These are phyloP conservation scores for Aciculosporium take DNA, from an alignment of 2,329 filamentous ascomycete species.

Conservation along the genomic window DNA sequence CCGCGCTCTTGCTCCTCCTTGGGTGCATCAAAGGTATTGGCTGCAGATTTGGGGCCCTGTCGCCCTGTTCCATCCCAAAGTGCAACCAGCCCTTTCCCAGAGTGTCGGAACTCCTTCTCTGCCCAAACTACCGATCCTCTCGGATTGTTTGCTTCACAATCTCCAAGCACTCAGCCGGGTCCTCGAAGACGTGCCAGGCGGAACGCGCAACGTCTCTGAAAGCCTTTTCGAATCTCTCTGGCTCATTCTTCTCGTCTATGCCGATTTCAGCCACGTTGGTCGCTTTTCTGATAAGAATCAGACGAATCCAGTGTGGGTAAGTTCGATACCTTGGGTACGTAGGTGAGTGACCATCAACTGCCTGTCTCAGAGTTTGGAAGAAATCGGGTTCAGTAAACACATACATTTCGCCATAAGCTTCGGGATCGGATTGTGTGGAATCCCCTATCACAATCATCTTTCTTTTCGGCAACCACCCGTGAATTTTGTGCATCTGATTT, in stretches of 20 bases:
- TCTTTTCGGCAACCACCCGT: conserved; percentile 62
- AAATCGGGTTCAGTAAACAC: conserved; percentile 11
- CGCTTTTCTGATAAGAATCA: conserved; percentile 78
- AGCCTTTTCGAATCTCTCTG: conserved; percentile 65
- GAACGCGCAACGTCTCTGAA: conserved; percentile 59
- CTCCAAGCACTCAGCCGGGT: conserved; percentile 48
- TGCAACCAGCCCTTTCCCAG: neutral
- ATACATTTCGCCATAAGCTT: conserved; percentile 73
- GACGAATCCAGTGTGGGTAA: conserved; percentile 61
- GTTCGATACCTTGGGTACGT: conserved; percentile 48
- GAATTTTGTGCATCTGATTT: conserved; percentile 62
- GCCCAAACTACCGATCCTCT: neutral
- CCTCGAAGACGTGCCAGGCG: conserved; percentile 71
- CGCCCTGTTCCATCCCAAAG: no score
- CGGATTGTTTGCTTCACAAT: conserved; percentile 15
- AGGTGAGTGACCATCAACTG: conserved; percentile 3
- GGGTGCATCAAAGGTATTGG: no score
- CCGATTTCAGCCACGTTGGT: conserved; percentile 54
- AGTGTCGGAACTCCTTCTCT: neutral
- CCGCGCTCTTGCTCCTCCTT: no score
- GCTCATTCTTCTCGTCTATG: conserved; percentile 60
- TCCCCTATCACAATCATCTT: conserved; percentile 80
- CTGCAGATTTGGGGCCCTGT: neutral
- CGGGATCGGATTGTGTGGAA: conserved; percentile 81
- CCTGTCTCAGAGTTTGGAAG: neutral